Evolutionary conservation across 306 rosid species (phyloP).

Genomic region (Lagenaria siceraria): DNA sequence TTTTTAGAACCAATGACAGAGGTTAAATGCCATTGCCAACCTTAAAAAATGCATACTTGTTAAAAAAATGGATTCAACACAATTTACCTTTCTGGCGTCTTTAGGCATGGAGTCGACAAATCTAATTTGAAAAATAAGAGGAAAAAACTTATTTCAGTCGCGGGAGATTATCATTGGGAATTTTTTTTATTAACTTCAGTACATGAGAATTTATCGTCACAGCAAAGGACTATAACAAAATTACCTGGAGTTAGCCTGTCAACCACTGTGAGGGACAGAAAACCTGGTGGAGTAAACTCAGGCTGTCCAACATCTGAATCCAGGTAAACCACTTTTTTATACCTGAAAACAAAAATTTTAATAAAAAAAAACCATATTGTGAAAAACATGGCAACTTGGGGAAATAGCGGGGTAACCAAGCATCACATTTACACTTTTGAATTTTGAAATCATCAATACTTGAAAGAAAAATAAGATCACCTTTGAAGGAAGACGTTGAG

Average conservation of each 20-base stretch:
- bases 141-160: neutral
- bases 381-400: neutral
- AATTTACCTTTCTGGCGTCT: conserved; percentile 76
- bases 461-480: conserved; percentile 11
- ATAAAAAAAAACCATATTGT: neutral
- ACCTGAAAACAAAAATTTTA: conserved; percentile 24
- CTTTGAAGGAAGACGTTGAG: conserved; percentile 50
- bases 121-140: conserved; percentile 29
- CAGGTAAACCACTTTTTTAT: conserved; percentile 51
- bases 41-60: neutral
- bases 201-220: neutral
- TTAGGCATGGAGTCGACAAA: conserved; percentile 66
- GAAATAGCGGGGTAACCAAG: neutral
- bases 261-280: conserved; percentile 57
- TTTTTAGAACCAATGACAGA: no score
- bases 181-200: neutral
- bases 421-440: neutral
- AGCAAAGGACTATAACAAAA: conserved; percentile 4
- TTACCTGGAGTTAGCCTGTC: conserved; percentile 46
- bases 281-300: conserved; percentile 82
- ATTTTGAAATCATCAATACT: neutral
- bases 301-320: conserved; percentile 96
- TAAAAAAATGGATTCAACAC: neutral
- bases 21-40: no score
- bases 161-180: neutral